A percentile compares a stretch with the other conserved stretches of the same genome.
Evolutionary conservation across 352 stramenopile genomes (phyloP).

Genomic region (Pythium phragmitis): DNA sequence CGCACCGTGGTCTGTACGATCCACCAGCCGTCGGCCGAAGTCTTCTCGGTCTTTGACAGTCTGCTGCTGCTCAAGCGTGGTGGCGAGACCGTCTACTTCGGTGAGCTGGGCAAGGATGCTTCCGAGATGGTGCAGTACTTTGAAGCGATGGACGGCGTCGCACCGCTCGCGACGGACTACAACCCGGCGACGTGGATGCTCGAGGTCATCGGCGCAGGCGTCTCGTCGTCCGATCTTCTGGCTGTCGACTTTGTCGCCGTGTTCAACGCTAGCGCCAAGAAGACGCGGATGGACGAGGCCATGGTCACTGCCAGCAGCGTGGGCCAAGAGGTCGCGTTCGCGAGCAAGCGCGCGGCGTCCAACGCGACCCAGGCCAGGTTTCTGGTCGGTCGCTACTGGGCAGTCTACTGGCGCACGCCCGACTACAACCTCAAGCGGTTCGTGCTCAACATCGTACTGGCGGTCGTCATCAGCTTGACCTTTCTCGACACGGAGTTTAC

Average conservation of each 20-base stretch:
- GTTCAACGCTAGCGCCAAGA: conserved; percentile 16
- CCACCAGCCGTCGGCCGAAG: conserved; percentile 65
- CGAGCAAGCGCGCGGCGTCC: conserved; percentile 18
- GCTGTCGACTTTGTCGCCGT: not conserved
- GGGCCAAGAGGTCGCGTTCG: conserved; percentile 19
- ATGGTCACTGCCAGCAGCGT: not conserved
- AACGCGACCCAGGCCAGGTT: conserved; percentile 13
- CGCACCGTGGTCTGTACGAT: conserved; percentile 86
- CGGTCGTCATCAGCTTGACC: conserved; percentile 47
- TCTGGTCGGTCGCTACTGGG: conserved; percentile 31
- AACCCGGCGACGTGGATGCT: conserved; percentile 59
- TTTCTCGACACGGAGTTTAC: conserved; percentile 27
- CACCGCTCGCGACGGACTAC: conserved; percentile 32
- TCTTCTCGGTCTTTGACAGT: conserved; percentile 33
- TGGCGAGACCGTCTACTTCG: conserved; percentile 31
- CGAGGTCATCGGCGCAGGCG: conserved; percentile 11
- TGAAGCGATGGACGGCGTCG: conserved; percentile 37
- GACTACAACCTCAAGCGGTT: conserved; percentile 66
- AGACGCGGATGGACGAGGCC: not conserved
- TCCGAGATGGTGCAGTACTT: conserved; percentile 49
- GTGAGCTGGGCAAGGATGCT: conserved; percentile 24
- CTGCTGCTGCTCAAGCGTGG: conserved; percentile 28
- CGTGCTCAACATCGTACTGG: conserved; percentile 25
- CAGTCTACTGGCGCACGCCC: conserved; percentile 69
- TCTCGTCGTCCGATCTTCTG: not conserved